A percentile compares a stretch with the other conserved stretches of the same genome.
phyloP scores from a whole-genome alignment of 441 rosid species.

The Kokia cookei region DNA sequence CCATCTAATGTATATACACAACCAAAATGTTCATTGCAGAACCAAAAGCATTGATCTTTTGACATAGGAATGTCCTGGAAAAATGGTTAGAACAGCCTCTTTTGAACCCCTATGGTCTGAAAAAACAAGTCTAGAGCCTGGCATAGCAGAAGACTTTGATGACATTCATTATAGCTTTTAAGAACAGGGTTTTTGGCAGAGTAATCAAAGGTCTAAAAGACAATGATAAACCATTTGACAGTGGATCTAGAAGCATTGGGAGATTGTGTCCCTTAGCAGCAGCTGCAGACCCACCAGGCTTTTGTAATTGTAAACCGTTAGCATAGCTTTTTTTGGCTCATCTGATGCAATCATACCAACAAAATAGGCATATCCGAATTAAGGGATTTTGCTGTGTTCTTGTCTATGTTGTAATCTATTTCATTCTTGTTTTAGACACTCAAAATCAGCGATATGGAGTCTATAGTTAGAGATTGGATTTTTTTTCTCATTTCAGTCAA shows the following conservation, averaged over 20 bases:
- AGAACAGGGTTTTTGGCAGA: neutral
- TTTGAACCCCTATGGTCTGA: neutral
- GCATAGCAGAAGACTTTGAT: constrained; percentile 1
- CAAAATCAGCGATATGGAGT: neutral
- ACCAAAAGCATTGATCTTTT: constrained; percentile 18
- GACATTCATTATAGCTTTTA: neutral
- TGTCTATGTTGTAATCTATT: neutral
- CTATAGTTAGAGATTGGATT: neutral
- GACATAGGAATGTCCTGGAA: constrained; percentile 2
- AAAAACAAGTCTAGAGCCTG: neutral
- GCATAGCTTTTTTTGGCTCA: neutral
- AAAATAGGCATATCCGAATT: neutral
- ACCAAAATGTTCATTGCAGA: constrained; percentile 19
- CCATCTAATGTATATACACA: neutral
- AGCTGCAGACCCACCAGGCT: neutral
- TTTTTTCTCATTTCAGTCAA: neutral
- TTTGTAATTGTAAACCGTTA: neutral
- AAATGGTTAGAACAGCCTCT: neutral
- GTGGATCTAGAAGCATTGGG: neutral
- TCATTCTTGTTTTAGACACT: neutral
- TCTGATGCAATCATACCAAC: neutral
- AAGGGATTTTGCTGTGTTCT: neutral
- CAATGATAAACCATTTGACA: neutral
- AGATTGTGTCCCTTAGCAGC: neutral
- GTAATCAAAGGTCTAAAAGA: neutral